Base-by-base conservation (phyloP, 2,329 filamentous ascomycete genomes). In the Epicoccum nigrum region DNA sequence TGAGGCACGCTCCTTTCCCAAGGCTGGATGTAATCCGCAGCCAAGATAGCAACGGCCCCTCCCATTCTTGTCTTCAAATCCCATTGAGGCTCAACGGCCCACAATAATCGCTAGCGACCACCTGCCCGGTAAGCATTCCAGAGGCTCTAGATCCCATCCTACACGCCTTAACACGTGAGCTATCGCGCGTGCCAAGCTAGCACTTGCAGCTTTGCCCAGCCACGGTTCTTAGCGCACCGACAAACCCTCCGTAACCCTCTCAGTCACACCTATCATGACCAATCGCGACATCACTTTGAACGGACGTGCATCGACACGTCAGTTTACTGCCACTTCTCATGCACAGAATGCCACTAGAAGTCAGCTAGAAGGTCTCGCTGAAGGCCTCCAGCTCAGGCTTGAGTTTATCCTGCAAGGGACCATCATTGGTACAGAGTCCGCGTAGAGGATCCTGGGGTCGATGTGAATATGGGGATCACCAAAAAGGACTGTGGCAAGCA, bases 91-190 rank as follows among this genome's bases (percentile, higher is more conserved):
- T 38, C 38, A 39, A 47, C 38, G 49, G 21, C 43, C 49, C 44
- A 52, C 43, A 25, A 42, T 42, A 31, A 23, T 46, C 48, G 46
- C 37, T 37, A 52, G 19, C 37, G 8, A 47, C 43, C 38, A 47
- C 16, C 49, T 30, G 28, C 20, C 21, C 28, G 49, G 38, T 47
- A 47, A 52, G 27, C 45, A 39, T 48, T 44, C 7, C 23, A 15
- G 33, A 53, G 28, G 45, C 51, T 54, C 51, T 54, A 54, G 51
- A 54, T 49, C 34, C 45, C 40, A 34, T 25, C 27, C 40, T 41
- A 48, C 27, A 35, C 17, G 30, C 27, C 33, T 54, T 45, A 54
- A 45, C 45, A 54, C 45, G 45, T 49, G 45, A 49, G 51, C 40
- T 48, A 41, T 45, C 17, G 39, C 40, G 12, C 30, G 23, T 49